phyloP scores from a whole-genome alignment of 2,329 filamentous ascomycete species.

The Verticillium longisporum region DNA sequence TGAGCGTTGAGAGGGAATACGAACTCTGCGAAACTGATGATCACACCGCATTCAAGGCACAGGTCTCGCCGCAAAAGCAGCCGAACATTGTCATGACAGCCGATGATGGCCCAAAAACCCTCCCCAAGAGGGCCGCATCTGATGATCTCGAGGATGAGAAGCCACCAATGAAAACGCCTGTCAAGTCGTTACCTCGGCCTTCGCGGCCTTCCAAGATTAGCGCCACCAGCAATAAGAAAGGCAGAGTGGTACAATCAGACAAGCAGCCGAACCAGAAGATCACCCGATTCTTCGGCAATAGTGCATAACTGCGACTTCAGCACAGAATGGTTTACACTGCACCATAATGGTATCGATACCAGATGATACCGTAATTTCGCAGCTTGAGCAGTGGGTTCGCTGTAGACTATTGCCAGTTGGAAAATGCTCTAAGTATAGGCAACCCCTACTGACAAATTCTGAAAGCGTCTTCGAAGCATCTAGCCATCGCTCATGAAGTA shows the following conservation, averaged over 20 bases:
- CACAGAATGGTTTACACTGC: too few species aligned
- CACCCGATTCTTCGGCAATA: slow-evolving; percentile 38
- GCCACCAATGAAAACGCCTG: slow-evolving; percentile 18
- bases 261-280: slow-evolving; percentile 35
- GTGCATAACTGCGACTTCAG: slow-evolving; percentile 14
- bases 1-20: slow-evolving; percentile 5
- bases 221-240: slow-evolving; percentile 31
- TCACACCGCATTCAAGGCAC: slow-evolving; percentile 7
- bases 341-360: too few species aligned
- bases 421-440: too few species aligned
- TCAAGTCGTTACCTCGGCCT: slow-evolving; percentile 6
- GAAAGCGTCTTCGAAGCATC: too few species aligned
- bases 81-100: slow-evolving; percentile 13
- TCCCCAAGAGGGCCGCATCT: slow-evolving; percentile 19
- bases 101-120: neutral
- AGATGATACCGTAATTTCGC: too few species aligned
- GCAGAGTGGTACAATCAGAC: slow-evolving; percentile 23
- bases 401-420: too few species aligned
- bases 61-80: slow-evolving; percentile 10
- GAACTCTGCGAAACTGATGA: slow-evolving; percentile 15
- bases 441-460: too few species aligned
- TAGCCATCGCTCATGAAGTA: too few species aligned
- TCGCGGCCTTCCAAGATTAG: slow-evolving; percentile 27
- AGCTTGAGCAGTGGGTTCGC: too few species aligned
- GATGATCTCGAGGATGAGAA: slow-evolving; percentile 10